Evolutionary conservation across 192 early-diverging fungal genomes (phyloP), one percentile per base, ranked within the genome.

Genomic region (Backusella australiensis): DNA sequence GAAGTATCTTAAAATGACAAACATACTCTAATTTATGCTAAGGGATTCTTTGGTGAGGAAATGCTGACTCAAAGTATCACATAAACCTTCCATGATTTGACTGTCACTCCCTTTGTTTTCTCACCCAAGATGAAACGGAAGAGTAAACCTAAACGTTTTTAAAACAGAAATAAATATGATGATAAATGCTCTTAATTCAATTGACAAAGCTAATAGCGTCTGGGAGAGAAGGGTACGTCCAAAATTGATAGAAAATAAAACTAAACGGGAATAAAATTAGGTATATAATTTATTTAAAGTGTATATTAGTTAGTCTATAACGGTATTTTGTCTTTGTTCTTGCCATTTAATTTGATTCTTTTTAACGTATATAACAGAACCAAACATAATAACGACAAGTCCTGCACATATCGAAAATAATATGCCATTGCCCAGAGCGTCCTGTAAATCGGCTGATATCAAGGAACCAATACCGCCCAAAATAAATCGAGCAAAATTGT

Each of bases 391-490:
- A 63, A 63, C 23, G 7, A 63, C 56, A 63, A 63, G 56, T 3
- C 49, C 49, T 12, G 65, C 70, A 44, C 70, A 71, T 29, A 83
- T 41, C 29, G 78, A 75, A 73, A 77, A 83, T 1, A 83, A 36
- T 9, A 83, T 70, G 3, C 82, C 82, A 38, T 80, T 76, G 12
- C 79, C 76, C 0, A 80, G 17, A 0, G 74, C 76, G 44, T 67
- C 38, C 14, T 77, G 41, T 12, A 80, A 26, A 67, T 78, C 78
- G 1, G 78, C 75, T 15, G 82, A 76, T 35, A 83, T 68, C 35
- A 83, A 66, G 0, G 82, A 68, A 19, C 82, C 82, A 15, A 80
- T 73, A 4, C 82, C 82, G 1, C 79, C 78, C 65, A 67, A 53
- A 23, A 78, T 21, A 35, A 73, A 80, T 42, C 82, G 66, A 35